These are phyloP conservation scores for Cicer chorassanicum DNA, from an alignment of 306 rosid genomes.

Conservation along the genomic window DNA sequence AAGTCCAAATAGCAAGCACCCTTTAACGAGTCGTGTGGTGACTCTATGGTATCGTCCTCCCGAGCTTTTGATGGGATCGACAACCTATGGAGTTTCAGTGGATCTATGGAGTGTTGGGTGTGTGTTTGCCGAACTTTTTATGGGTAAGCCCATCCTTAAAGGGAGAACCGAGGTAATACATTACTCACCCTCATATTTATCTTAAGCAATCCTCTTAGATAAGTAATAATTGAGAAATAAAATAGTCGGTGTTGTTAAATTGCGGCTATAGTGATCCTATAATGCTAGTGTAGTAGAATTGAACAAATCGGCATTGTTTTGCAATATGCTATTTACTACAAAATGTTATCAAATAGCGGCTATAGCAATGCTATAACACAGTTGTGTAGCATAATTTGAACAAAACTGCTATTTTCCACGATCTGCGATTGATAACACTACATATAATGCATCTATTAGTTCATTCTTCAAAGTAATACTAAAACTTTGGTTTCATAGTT, in stretches of 20 bases:
- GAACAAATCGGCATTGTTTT: neutral
- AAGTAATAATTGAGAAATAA: neutral
- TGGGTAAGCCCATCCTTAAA: slow-evolving; percentile 85
- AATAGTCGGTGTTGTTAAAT: neutral
- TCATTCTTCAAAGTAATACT: slow-evolving; percentile 35
- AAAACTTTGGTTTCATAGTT: slow-evolving; percentile 16
- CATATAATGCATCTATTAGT: slow-evolving; percentile 34
- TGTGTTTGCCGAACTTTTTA: slow-evolving; percentile 87
- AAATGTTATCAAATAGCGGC: neutral
- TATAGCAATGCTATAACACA: neutral
- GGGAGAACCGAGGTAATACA: slow-evolving; percentile 87
- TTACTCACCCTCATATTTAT: slow-evolving; percentile 34
- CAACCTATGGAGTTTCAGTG: slow-evolving; percentile 78
- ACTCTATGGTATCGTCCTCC: slow-evolving; percentile 99
- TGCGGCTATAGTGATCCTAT: neutral
- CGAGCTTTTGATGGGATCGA: slow-evolving; percentile 93
- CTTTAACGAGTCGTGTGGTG: slow-evolving; percentile 92
- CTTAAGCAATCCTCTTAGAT: neutral
- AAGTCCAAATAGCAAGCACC: slow-evolving; percentile 60
- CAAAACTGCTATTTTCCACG: neutral
- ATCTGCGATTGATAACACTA: neutral
- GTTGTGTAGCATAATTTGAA: neutral
- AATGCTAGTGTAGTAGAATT: neutral
- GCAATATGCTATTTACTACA: neutral
- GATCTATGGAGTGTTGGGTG: slow-evolving; percentile 98